Evolutionary conservation across 2,329 filamentous ascomycete species (phyloP).

Genomic region (Colletotrichum theobromicola): DNA sequence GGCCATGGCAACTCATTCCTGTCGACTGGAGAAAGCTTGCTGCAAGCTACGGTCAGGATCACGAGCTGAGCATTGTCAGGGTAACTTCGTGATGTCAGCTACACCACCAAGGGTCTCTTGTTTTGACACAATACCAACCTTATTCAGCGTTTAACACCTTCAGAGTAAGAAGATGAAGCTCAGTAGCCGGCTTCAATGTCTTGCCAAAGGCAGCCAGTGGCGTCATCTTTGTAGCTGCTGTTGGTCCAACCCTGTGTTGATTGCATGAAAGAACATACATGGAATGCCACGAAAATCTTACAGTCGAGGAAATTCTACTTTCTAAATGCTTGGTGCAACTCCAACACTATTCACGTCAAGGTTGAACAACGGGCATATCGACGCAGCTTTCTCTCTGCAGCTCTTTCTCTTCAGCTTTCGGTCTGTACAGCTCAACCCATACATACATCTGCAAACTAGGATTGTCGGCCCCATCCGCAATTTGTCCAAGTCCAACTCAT

Average conservation of each 20-base stretch:
- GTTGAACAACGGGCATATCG: neutral
- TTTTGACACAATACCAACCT: neutral
- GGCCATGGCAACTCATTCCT: conserved; percentile 25
- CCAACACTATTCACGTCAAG: neutral
- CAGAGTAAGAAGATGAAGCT: neutral
- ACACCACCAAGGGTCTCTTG: neutral
- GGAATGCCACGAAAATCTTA: neutral
- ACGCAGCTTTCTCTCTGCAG: neutral
- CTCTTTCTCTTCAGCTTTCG: neutral
- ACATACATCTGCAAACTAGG: neutral
- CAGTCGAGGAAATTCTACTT: neutral
- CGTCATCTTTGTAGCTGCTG: neutral
- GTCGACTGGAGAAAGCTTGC: conserved; percentile 37
- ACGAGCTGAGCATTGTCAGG: conserved; percentile 21
- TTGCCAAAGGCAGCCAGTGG: neutral
- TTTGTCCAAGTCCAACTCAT: neutral
- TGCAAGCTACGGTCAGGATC: conserved; percentile 23
- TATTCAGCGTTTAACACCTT: neutral
- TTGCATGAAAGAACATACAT: neutral
- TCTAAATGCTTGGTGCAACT: neutral
- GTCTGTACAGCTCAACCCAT: neutral
- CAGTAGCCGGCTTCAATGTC: neutral
- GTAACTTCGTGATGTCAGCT: neutral
- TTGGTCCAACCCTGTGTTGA: neutral
- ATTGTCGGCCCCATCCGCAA: neutral